Base-by-base conservation (phyloP, 108 stramenopile species). In the Nitzschia inconspicua region DNA sequence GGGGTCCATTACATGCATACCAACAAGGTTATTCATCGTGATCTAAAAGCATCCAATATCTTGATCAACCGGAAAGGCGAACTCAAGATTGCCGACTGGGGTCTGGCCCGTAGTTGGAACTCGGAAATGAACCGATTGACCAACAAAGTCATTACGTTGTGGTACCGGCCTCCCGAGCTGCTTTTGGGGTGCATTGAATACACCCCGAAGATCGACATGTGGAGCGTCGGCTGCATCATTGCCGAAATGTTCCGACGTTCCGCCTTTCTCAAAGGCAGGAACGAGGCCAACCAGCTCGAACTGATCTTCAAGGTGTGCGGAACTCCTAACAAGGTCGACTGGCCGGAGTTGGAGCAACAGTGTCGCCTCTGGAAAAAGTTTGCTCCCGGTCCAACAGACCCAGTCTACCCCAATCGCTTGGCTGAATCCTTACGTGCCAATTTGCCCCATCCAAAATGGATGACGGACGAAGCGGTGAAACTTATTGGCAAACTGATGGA, bases 91-190 rank as follows among this genome's bases (percentile, higher is more conserved):
- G 95, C 94, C 2, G 97, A 98, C 76, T 98, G 87, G 85, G 97
- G 97, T 44, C 78, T 98, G 32, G 93, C 95, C 7, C 76, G 97
- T 30, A 86, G 83, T 51, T 95, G 86, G 86, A 93, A 85, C 65
- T 61, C 68, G 29, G 86, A 89, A 57, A 93, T 90, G 84, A 89
- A 84, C 57, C 75, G 80, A 35, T 72, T 94, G 44, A 98, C 97
- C 24, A 91, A 94, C 69, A 85, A 91, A 49, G 97, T 98, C 7
- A 93, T 96, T 49, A 98, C 97, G 3, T 56, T 95, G 47, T 98
- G 97, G 97, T 98, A 98, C 66, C 86, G 96, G 6, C 86, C 95
- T n/a, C 95, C 95, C 10, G 97, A 98, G 65, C 79, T 98, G 7
- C 73, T 98, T 5, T 70, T 98, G 40, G 97, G 97, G 4, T 73